A percentile compares a stretch with the other conserved stretches of the same genome.
phyloP scores from a whole-genome alignment of 2,329 filamentous ascomycete genomes.

The Colletotrichum higginsianum region DNA sequence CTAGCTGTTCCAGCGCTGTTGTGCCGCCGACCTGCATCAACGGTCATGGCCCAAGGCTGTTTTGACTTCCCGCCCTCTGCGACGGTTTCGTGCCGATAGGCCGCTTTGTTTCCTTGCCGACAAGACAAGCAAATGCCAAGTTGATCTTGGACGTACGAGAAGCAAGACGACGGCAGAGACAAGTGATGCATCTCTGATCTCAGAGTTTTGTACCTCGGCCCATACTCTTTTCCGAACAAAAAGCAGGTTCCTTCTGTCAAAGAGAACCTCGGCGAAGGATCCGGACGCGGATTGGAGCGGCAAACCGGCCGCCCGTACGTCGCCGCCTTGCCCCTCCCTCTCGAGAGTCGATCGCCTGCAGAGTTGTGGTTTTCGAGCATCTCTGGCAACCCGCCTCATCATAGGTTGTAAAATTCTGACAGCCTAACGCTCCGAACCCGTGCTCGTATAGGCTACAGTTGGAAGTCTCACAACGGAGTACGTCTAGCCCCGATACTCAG shows the following conservation, averaged over 20 bases:
- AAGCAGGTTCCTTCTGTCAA: neutral
- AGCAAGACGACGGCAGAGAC: neutral
- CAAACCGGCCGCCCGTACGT: constrained; percentile 6
- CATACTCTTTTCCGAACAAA: neutral
- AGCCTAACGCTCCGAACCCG: neutral
- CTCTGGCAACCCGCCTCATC: neutral
- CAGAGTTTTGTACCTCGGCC: neutral
- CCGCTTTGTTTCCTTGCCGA: constrained; percentile 7
- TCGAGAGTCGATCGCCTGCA: constrained; percentile 5
- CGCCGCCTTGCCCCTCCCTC: neutral
- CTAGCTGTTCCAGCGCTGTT: neutral
- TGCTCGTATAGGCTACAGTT: neutral
- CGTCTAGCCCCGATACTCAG: neutral
- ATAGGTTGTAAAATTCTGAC: neutral
- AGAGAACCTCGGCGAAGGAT: neutral
- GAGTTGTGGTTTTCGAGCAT: neutral
- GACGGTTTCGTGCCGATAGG: constrained; percentile 37
- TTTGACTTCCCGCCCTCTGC: neutral
- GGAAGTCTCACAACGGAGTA: neutral
- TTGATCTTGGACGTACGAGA: neutral
- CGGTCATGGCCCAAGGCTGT: constrained; percentile 1
- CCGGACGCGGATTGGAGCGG: constrained; percentile 24
- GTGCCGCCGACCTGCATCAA: constrained; percentile 29
- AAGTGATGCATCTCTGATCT: neutral
- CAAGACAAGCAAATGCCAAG: constrained; percentile 33